Conservation (phyloP, 345 rosid genomes). For the Euclidium syriacum region DNA sequence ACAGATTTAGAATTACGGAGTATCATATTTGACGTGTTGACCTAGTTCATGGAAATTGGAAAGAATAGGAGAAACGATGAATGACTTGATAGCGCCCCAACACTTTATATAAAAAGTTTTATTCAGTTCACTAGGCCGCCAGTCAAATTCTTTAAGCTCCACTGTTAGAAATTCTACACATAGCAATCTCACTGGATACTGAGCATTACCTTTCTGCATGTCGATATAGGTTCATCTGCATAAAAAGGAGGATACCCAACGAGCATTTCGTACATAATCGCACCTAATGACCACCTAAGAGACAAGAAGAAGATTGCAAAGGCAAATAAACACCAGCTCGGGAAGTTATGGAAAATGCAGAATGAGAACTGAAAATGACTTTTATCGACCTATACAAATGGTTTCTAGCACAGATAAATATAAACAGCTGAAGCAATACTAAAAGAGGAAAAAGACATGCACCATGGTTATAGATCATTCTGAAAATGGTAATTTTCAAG, state of each 20-base stretch:
- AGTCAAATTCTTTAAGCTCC: not conserved
- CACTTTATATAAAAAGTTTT: not conserved
- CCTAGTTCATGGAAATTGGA: not conserved
- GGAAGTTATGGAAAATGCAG: conserved; percentile 1
- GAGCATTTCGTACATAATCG: conserved; percentile 97
- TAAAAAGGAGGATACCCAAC: conserved; percentile 97
- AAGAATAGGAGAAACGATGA: not conserved
- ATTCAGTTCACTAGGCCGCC: conserved; percentile 6
- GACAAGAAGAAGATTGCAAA: conserved; percentile 2
- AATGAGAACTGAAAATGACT: conserved; percentile 14
- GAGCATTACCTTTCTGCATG: conserved; percentile 80
- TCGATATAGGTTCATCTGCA: conserved; percentile 83
- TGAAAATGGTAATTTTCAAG: conserved; percentile 1
- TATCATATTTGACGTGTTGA: not conserved
- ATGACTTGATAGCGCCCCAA: not conserved
- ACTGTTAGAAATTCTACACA: not conserved
- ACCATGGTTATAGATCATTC: not conserved
- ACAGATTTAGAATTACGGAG: not conserved
- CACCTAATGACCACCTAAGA: conserved; percentile 96
- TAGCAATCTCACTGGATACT: conserved; percentile 6
- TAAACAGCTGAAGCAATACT: not conserved
- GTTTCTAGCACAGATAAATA: not conserved
- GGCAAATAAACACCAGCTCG: not conserved
- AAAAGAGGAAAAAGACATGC: not conserved
- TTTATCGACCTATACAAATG: not conserved